Conservation (phyloP, 2,329 filamentous ascomycete genomes). For the Teratosphaeria gauchensis region DNA sequence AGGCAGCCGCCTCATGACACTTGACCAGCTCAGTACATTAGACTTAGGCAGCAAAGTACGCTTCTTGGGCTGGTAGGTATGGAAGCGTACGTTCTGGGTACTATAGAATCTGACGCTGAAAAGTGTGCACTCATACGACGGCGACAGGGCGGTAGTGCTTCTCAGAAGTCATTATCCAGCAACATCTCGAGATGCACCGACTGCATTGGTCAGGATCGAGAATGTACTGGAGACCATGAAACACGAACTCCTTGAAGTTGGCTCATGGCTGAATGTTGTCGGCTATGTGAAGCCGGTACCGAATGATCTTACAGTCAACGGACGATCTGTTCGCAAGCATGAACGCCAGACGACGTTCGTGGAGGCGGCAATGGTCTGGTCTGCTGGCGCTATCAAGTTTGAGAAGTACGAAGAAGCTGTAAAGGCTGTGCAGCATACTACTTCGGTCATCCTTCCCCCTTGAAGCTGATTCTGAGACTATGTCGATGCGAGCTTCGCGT, state of each 20-base stretch:
- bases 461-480: not conserved
- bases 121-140: conserved; percentile 52
- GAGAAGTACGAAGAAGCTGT: conserved; percentile 59
- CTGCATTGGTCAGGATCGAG: conserved; percentile 59
- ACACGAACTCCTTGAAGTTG: conserved; percentile 54
- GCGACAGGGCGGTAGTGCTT: conserved; percentile 49
- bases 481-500: not conserved
- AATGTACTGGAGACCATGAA: conserved; percentile 59
- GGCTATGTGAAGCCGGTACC: conserved; percentile 48
- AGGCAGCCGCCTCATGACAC: conserved; percentile 44
- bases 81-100: not conserved
- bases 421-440: conserved; percentile 8
- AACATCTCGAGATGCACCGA: conserved; percentile 20
- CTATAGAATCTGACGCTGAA: not conserved
- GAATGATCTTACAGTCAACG: not conserved
- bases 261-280: conserved; percentile 84
- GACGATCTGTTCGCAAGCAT: not conserved
- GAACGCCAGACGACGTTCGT: conserved; percentile 32
- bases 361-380: conserved; percentile 71
- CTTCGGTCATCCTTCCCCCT: not conserved
- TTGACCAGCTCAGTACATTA: conserved; percentile 32
- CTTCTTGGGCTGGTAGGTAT: conserved; percentile 77
- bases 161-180: conserved; percentile 59
- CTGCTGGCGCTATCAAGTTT: conserved; percentile 62
- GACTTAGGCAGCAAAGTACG: conserved; percentile 65